Base-by-base conservation (phyloP, 2,329 filamentous ascomycete genomes). In the Aureobasidium sp. region DNA sequence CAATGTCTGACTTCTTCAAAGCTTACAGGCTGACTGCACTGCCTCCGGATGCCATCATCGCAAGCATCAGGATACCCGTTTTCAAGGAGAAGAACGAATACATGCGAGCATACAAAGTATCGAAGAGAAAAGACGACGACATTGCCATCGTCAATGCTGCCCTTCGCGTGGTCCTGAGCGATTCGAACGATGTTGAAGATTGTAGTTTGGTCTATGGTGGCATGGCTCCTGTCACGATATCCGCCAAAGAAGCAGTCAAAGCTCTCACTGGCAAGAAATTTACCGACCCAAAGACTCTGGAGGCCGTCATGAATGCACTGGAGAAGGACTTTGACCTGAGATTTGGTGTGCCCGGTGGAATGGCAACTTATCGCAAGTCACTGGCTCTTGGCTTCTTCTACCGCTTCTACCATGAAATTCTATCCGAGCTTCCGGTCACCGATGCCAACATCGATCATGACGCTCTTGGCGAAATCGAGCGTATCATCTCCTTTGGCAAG, bases 111-210 rank as follows among this genome's bases (percentile, higher is more conserved):
- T 97, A 97, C 76, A 99, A 99, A 76, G 93, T 97, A 73, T 86
- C 94, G 0, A 99, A 99, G 79, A 81, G 94, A 67, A 97, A 97
- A 72, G 94, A 99, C 69, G 94, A 99, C 69, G 94, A 99, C 71
- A 97, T 99, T 71, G 94, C 94, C 2, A 97, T 99, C 68, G 94
- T 97, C 27, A 97, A 95, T 53, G 86, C 89, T 31, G 91, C 93
- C 1, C 75, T 97, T 62, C 84, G 90, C 39, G 81, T 97, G 5
- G 84, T 83, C 5, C 76, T 97, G 2, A 83, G 87, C 42, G 82
- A 88, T 2, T 80, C 82, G 1, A 84, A 93, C 45, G 73, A 84
- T 1, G 90, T 97, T 6, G 81, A 86, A 64, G 86, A 87, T 65
- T 87, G 85, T 64, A 90, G 88, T 68, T 80, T 99, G 25, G 89